A percentile compares a stretch with the other conserved stretches of the same genome.
Evolutionary conservation across 2,329 filamentous ascomycete species (phyloP).

Genomic region (Beauveria brongniartii): DNA sequence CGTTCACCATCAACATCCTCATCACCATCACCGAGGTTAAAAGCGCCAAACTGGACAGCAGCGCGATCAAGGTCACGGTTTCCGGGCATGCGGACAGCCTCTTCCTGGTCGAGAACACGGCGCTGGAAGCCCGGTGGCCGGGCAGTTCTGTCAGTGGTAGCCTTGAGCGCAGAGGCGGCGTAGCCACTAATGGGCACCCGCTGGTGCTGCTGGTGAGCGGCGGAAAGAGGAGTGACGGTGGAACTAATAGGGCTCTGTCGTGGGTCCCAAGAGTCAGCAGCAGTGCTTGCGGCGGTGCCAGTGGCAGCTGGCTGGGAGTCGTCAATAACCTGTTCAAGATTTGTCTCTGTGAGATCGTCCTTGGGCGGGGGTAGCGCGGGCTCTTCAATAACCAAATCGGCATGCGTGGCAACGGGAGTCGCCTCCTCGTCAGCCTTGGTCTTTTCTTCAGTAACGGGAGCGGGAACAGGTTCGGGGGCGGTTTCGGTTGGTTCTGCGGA

Average conservation of each 20-base stretch:
- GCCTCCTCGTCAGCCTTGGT: conserved; percentile 26
- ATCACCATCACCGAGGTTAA: conserved; percentile 76
- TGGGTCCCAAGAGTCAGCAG: conserved; percentile 77
- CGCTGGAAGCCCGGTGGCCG: conserved; percentile 77
- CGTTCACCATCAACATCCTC: conserved; percentile 90
- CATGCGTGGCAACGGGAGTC: conserved; percentile 26
- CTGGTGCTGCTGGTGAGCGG: conserved; percentile 54
- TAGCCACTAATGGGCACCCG: conserved; percentile 60
- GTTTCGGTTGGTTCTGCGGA: conserved; percentile 17
- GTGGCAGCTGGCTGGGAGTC: conserved; percentile 68
- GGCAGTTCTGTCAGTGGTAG: conserved; percentile 51
- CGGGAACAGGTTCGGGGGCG: conserved; percentile 28
- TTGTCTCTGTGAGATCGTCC: conserved; percentile 81
- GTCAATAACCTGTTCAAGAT: conserved; percentile 86
- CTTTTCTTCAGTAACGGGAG: conserved; percentile 19
- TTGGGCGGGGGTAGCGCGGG: conserved; percentile 59
- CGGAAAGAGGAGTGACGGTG: conserved; percentile 58
- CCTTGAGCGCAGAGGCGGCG: conserved; percentile 75
- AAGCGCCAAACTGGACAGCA: conserved; percentile 91
- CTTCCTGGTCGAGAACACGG: conserved; percentile 86
- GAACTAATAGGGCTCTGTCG: conserved; percentile 50
- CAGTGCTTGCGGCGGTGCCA: conserved; percentile 79
- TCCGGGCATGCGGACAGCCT: conserved; percentile 95
- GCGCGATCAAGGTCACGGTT: conserved; percentile 91
- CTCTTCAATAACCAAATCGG: conserved; percentile 38